Evolutionary conservation across 352 stramenopile genomes (phyloP).

Genomic region (Globisporangium echinulatum): DNA sequence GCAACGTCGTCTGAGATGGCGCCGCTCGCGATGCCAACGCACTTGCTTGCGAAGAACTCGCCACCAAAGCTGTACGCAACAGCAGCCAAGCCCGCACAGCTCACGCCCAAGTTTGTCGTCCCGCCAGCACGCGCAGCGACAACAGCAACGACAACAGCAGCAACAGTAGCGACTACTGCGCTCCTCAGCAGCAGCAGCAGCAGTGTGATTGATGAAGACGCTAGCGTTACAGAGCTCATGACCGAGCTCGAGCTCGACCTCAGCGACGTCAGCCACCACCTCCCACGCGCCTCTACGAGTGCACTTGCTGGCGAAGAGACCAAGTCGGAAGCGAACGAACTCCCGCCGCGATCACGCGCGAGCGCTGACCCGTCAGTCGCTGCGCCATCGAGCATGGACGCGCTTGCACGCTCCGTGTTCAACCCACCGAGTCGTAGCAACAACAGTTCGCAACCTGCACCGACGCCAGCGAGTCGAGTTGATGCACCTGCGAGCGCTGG

Average conservation of each 20-base stretch:
- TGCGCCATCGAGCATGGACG: conserved; percentile 3
- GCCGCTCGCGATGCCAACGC: conserved; percentile 22
- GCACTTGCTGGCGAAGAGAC: conserved; percentile 18
- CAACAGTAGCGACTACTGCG: not conserved
- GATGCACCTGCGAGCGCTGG: not conserved
- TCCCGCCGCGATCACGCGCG: too few relatives aligned
- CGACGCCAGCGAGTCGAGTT: too few relatives aligned
- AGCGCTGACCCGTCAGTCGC: not conserved
- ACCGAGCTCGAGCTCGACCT: conserved; percentile 41
- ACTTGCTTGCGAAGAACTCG: conserved; percentile 16
- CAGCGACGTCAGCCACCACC: conserved; percentile 13
- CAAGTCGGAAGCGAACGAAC: conserved; percentile 43
- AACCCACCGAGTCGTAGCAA: not conserved
- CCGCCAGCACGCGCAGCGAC: not conserved
- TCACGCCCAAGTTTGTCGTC: conserved; percentile 11
- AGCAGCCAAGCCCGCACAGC: conserved; percentile 1
- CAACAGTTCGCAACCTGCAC: too few relatives aligned
- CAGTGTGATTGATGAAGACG: conserved; percentile 28
- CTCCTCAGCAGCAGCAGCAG: not conserved
- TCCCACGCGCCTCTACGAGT: not conserved
- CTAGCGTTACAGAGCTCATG: conserved; percentile 40
- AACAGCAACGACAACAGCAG: not conserved
- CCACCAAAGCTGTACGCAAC: conserved; percentile 14
- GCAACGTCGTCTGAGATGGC: not conserved
- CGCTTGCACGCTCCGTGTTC: conserved; percentile 5